phyloP scores from a whole-genome alignment of 148 eudicot species.

The Oxyria digyna region DNA sequence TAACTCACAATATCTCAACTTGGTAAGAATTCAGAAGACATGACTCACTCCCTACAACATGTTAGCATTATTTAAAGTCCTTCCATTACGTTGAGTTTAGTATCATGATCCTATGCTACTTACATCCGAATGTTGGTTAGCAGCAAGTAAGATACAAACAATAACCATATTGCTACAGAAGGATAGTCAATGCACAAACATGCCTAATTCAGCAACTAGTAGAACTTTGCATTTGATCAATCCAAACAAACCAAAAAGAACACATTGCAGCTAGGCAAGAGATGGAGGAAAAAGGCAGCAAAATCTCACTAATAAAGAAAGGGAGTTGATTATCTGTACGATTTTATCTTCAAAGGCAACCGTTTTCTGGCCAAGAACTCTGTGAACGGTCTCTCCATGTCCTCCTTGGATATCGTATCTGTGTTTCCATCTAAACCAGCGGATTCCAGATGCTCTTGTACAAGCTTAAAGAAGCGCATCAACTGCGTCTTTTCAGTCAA shows the following conservation, averaged over 20 bases:
- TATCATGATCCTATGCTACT: not conserved
- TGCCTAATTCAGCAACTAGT: not conserved
- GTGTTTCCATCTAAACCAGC: constrained; percentile 8
- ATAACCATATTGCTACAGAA: not conserved
- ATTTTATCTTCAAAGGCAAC: constrained; percentile 48
- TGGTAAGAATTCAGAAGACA: not conserved
- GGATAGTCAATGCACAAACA: not conserved
- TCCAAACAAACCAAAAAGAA: not conserved
- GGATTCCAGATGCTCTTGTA: constrained; percentile 35
- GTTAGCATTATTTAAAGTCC: not conserved
- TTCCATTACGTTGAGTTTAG: not conserved
- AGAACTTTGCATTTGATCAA: not conserved
- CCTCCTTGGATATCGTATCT: constrained; percentile 34
- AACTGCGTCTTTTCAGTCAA: constrained; percentile 48
- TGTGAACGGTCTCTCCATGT: constrained; percentile 58
- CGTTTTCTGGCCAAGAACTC: constrained; percentile 43
- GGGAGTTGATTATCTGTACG: constrained; percentile 34
- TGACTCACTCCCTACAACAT: not conserved
- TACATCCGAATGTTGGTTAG: not conserved
- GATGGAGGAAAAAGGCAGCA: not conserved
- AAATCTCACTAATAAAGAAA: constrained; percentile 25
- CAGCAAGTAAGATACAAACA: not conserved
- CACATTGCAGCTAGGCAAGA: not conserved
- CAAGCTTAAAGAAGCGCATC: constrained; percentile 54
- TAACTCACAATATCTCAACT: not conserved